phyloP scores from a whole-genome alignment of 768 basidiomycete genomes.

The Goffeauzyma gilvescens region DNA sequence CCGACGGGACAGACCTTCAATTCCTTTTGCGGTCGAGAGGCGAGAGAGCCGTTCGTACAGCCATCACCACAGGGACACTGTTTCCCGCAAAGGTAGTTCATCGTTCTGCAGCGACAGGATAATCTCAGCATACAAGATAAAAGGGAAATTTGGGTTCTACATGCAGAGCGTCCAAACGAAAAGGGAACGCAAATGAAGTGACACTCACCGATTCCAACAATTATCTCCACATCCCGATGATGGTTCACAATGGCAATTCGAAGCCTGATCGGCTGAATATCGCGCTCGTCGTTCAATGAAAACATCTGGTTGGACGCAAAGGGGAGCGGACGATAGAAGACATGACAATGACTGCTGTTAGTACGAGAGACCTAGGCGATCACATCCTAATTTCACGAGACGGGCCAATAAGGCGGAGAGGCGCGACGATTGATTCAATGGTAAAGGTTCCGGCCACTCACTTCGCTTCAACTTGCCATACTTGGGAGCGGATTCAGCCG shows the following conservation, averaged over 20 bases:
- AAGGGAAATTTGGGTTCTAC: neutral
- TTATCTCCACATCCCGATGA: constrained; percentile 25
- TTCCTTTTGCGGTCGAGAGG: constrained; percentile 15
- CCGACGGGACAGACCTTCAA: constrained; percentile 32
- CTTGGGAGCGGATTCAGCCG: constrained; percentile 1
- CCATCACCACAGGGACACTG: constrained; percentile 28
- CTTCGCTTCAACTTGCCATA: neutral
- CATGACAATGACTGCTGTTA: neutral
- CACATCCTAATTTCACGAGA: too few relatives aligned
- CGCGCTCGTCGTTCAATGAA: constrained; percentile 16
- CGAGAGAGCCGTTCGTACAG: constrained; percentile 30
- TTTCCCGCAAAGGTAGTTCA: constrained; percentile 33
- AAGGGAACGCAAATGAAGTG: neutral
- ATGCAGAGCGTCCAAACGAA: neutral
- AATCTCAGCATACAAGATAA: neutral
- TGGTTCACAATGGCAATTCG: constrained; percentile 27
- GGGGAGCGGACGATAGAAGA: neutral
- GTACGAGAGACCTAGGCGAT: too few relatives aligned
- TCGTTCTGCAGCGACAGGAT: constrained; percentile 14
- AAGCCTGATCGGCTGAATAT: constrained; percentile 10
- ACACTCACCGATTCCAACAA: constrained; percentile 29
- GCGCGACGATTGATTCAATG: neutral
- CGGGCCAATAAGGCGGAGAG: too few relatives aligned
- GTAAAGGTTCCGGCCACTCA: neutral
- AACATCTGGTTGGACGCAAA: constrained; percentile 10